A percentile compares a stretch with the other conserved stretches of the same genome.
These are phyloP conservation scores for Camellia japonica DNA, from an alignment of 148 eudicot genomes.

Conservation along the genomic window DNA sequence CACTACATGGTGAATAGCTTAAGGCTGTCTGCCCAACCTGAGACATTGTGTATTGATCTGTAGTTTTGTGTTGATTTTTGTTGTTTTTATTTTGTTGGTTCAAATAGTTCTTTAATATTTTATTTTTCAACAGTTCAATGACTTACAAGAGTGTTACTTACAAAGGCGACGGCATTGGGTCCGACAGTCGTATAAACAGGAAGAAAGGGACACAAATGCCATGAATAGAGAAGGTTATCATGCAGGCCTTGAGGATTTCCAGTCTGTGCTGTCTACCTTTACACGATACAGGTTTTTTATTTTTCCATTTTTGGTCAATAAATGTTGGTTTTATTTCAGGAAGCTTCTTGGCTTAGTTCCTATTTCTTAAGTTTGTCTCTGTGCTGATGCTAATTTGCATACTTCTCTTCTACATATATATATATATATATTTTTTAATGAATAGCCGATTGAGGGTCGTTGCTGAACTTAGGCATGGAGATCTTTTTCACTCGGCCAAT, in stretches of 20 bases:
- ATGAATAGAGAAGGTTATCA: slow-evolving; percentile 46
- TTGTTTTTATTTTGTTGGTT: neutral
- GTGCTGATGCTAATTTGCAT: neutral
- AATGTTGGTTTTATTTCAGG: neutral
- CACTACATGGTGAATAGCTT: neutral
- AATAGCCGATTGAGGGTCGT: slow-evolving; percentile 69
- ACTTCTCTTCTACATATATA: neutral
- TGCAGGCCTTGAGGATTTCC: slow-evolving; percentile 74
- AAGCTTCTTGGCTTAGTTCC: neutral
- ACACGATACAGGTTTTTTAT: slow-evolving; percentile 69
- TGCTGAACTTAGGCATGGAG: slow-evolving; percentile 80
- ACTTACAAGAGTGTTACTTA: slow-evolving; percentile 83
- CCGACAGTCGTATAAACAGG: slow-evolving; percentile 27
- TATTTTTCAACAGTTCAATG: slow-evolving; percentile 54
- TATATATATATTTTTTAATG: neutral
- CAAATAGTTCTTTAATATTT: neutral
- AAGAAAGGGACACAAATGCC: slow-evolving; percentile 29
- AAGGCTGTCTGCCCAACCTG: neutral
- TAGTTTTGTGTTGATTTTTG: neutral
- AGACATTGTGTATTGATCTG: neutral
- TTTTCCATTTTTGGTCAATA: neutral
- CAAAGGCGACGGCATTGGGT: slow-evolving; percentile 66
- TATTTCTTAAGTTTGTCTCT: neutral
- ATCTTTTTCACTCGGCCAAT: slow-evolving; percentile 76
- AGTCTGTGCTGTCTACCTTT: slow-evolving; percentile 67